Evolutionary conservation across 1,139 yeast species (phyloP).

Genomic region (Protomyces inouyei): DNA sequence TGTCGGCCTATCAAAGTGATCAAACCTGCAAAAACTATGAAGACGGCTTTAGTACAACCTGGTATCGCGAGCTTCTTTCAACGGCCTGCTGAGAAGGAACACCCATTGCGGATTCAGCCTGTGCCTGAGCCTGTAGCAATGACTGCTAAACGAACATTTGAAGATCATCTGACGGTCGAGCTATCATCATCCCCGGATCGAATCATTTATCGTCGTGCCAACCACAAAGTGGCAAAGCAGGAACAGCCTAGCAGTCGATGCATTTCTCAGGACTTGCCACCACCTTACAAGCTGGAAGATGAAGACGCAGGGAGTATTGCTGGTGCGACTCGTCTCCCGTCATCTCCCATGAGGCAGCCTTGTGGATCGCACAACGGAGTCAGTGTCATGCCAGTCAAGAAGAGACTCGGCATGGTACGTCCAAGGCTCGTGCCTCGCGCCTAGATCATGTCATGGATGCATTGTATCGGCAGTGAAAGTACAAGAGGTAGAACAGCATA

Average conservation of each 20-base stretch:
- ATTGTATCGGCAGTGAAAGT: neutral
- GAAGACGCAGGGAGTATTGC: too few relatives aligned
- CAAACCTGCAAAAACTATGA: neutral
- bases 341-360: too few relatives aligned
- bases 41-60: neutral
- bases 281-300: too few relatives aligned
- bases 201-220: neutral
- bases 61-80: conserved; percentile 6
- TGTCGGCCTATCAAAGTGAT: neutral
- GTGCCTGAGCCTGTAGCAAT: neutral
- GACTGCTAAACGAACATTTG: neutral
- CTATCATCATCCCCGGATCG: conserved; percentile 23
- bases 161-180: conserved; percentile 4
- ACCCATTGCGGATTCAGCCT: neutral
- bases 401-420: conserved; percentile 22
- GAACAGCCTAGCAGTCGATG: too few relatives aligned
- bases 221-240: neutral
- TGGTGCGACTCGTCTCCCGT: too few relatives aligned
- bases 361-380: too few relatives aligned
- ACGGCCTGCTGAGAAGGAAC: neutral
- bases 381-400: neutral
- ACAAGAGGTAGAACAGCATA: too few relatives aligned
- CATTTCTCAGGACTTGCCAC: too few relatives aligned
- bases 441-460: neutral
- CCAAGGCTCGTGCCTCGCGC: conserved; percentile 1